Evolutionary conservation across 2,329 filamentous ascomycete genomes (phyloP), one percentile per base, ranked within the genome.

Genomic region (Apiospora arundinis): DNA sequence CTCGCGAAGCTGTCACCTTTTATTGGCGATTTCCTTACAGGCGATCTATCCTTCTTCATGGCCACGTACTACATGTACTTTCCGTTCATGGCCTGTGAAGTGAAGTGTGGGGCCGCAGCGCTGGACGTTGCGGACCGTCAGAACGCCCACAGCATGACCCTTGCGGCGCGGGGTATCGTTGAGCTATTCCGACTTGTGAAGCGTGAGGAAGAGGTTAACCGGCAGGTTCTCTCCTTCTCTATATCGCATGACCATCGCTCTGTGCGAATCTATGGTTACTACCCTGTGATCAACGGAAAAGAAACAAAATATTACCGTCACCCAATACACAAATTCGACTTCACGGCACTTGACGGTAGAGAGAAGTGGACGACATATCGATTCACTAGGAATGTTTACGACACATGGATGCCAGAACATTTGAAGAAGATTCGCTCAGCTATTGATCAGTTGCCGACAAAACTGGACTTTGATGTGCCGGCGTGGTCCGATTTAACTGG

Each of bases 21-120:
- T 65, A 74, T 84, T 68, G 79, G 80, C 69, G 74, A 83, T 45
- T 76, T 77, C 11, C 56, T 79, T 37, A 49, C 68, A 42, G 76
- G 77, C 18, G 78, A 83, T 70, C 75, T 75, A 68, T 87, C 81
- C 25, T 81, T 77, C 73, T 85, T 87, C 69, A 83, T 85, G 79
- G 82, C 75, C 11, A 87, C 83, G 14, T 83, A 80, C 69, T 77
- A 82, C 6, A 86, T 87, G 79, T 85, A 83, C 77, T 86, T 88
- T 73, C 84, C 84, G 2, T 88, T 87, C 73, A 77, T 88, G 0
- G 82, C 82, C 0, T 85, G 81, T 75, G 83, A 88, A 75, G 84
- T 86, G 0, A 86, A 86, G 75, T 85, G 81, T 72, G 80, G 83
- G 60, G 75, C 77, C 40, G 77, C 73, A 37, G 78, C 74, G 1